Conservation (phyloP, 257 asterid genomes). For the Ophiorrhiza pumila region DNA sequence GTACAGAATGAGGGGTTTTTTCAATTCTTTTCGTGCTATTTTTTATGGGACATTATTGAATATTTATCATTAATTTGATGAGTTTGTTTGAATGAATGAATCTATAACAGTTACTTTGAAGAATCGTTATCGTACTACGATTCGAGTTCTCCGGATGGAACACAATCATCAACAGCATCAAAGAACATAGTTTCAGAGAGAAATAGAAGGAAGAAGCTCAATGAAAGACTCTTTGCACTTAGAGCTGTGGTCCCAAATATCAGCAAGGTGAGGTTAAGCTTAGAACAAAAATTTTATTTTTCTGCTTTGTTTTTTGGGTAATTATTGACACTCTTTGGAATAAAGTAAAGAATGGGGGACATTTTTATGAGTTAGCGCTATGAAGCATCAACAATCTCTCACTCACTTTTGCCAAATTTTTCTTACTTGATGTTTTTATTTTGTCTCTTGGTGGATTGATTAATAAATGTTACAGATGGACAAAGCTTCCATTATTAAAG, state of each 20-base stretch:
- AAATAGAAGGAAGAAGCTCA: conserved; percentile 71
- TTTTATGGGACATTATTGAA: background rate
- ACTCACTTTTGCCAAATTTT: background rate
- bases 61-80: background rate
- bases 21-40: background rate
- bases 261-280: conserved; percentile 62
- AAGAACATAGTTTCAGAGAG: conserved; percentile 77
- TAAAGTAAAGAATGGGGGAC: background rate
- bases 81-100: background rate
- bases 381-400: background rate
- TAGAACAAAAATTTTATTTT: background rate
- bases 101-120: conserved; percentile 42
- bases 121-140: conserved; percentile 58
- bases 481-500: conserved; percentile 83
- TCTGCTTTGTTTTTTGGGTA: background rate
- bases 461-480: conserved; percentile 49
- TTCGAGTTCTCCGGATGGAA: conserved; percentile 75
- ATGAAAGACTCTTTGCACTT: conserved; percentile 65
- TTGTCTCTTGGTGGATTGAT: background rate
- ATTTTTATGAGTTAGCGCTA: background rate
- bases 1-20: background rate
- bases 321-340: conserved; percentile 4
- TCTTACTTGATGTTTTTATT: background rate
- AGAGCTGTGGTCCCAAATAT: conserved; percentile 85
- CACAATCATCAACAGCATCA: conserved; percentile 45